A percentile compares a stretch with the other conserved stretches of the same genome.
Evolutionary conservation across 2,329 filamentous ascomycete genomes (phyloP).

Genomic region (Emergomyces orientalis): DNA sequence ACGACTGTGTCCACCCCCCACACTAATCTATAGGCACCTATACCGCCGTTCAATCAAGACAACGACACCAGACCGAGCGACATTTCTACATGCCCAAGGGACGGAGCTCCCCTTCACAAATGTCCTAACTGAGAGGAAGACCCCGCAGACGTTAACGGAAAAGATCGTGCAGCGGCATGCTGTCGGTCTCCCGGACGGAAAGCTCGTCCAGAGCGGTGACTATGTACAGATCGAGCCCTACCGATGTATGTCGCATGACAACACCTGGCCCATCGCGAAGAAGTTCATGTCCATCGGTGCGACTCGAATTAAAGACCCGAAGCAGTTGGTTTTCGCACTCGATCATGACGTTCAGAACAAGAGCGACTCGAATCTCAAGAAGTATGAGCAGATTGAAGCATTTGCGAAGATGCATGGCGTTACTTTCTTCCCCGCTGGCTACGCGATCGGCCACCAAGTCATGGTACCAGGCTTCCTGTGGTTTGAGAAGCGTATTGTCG

Average conservation of each 20-base stretch:
- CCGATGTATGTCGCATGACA: slow-evolving; percentile 79
- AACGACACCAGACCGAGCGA: too few relatives aligned
- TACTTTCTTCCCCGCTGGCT: slow-evolving; percentile 64
- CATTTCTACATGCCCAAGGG: too few relatives aligned
- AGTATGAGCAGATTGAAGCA: slow-evolving; percentile 70
- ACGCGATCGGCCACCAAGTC: slow-evolving; percentile 83
- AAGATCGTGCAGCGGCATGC: slow-evolving; percentile 83
- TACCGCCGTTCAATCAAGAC: too few relatives aligned
- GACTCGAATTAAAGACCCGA: slow-evolving; percentile 57
- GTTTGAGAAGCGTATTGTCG: too few relatives aligned
- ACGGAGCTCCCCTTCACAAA: too few relatives aligned
- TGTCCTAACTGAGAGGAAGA: too few relatives aligned
- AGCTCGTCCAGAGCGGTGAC: slow-evolving; percentile 68
- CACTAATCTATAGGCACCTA: too few relatives aligned
- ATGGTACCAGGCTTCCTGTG: slow-evolving; percentile 24
- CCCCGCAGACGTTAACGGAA: slow-evolving; percentile 68
- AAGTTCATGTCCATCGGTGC: slow-evolving; percentile 82
- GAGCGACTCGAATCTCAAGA: slow-evolving; percentile 65
- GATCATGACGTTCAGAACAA: slow-evolving; percentile 89
- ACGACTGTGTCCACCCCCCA: too few relatives aligned
- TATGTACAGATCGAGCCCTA: slow-evolving; percentile 68
- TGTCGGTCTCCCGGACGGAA: slow-evolving; percentile 63
- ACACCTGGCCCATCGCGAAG: slow-evolving; percentile 62
- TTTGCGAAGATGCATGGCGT: slow-evolving; percentile 73
- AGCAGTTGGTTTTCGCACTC: slow-evolving; percentile 71